These are phyloP conservation scores for Blumeria graminis DNA, from an alignment of 2,329 filamentous ascomycete genomes.

Conservation along the genomic window DNA sequence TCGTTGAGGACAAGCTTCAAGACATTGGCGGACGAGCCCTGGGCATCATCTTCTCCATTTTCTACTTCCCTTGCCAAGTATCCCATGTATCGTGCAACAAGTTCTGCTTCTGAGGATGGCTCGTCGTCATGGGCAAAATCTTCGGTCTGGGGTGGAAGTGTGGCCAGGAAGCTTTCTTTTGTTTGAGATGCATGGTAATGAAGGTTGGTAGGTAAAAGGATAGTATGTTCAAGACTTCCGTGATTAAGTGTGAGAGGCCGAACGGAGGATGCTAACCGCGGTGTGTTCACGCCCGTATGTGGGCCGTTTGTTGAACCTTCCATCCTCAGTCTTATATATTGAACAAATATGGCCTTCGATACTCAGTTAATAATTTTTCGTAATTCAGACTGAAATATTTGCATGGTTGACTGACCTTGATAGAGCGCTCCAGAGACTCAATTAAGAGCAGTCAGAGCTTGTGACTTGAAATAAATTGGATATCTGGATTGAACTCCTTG, in stretches of 20 bases:
- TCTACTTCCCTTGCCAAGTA: constrained; percentile 76
- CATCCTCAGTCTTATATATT: constrained; percentile 29
- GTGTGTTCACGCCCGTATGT: constrained; percentile 92
- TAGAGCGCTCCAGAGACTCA: constrained; percentile 15
- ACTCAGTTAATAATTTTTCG: constrained; percentile 2
- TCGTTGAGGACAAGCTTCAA: constrained; percentile 83
- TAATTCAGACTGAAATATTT: constrained; percentile 1
- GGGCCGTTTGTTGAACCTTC: constrained; percentile 64
- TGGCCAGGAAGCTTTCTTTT: constrained; percentile 70
- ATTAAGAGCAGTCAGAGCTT: constrained; percentile 14
- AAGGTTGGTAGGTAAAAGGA: constrained; percentile 81
- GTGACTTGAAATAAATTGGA: too few relatives aligned
- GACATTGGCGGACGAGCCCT: constrained; percentile 77
- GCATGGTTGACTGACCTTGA: constrained; percentile 5
- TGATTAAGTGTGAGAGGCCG: constrained; percentile 78
- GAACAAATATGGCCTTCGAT: too few relatives aligned
- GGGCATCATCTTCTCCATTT: constrained; percentile 70
- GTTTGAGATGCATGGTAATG: constrained; percentile 92
- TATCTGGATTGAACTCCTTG: too few relatives aligned
- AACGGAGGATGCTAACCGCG: constrained; percentile 76
- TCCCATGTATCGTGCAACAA: constrained; percentile 82
- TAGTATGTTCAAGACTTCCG: constrained; percentile 86
- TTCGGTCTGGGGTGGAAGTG: constrained; percentile 75
- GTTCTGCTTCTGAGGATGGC: constrained; percentile 81
- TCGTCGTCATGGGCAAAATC: constrained; percentile 96